Evolutionary conservation across 148 eudicot genomes (phyloP).

Genomic region (Salicornia ramosissima): DNA sequence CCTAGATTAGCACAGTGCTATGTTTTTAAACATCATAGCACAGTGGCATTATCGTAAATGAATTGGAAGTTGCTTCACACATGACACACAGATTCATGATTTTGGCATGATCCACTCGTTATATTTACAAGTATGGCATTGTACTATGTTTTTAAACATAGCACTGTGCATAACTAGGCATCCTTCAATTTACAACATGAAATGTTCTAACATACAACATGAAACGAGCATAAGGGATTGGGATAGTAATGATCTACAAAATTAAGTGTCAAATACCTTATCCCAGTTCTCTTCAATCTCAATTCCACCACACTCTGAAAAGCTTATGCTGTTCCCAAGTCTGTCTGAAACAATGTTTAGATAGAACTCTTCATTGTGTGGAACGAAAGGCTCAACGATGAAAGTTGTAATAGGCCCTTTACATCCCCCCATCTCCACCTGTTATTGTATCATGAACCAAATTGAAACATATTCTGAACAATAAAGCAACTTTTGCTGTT

Average conservation of each 20-base stretch:
- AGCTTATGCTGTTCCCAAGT: slow-evolving; percentile 91
- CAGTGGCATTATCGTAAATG: no score
- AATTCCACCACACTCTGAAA: slow-evolving; percentile 99
- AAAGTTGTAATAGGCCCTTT: slow-evolving; percentile 97
- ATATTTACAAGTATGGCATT: no score
- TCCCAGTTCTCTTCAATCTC: slow-evolving; percentile 99
- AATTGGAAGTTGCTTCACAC: no score
- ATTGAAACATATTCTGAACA: background rate
- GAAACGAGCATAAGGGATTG: background rate
- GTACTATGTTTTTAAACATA: no score
- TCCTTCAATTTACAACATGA: no score
- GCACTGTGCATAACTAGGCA: no score
- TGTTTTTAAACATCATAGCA: no score
- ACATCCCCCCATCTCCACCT: slow-evolving; percentile 98
- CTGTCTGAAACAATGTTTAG: slow-evolving; percentile 91
- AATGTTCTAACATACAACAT: background rate
- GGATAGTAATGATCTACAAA: background rate
- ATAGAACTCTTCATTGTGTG: slow-evolving; percentile 92
- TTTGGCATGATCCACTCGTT: no score
- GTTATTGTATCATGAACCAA: slow-evolving; percentile 12
- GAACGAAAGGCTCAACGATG: slow-evolving; percentile 90
- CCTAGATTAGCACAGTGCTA: no score
- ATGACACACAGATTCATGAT: no score
- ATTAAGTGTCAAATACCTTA: slow-evolving; percentile 47
- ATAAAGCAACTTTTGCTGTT: background rate